Evolutionary conservation across 352 stramenopile genomes (phyloP), one percentile per base, ranked within the genome.

Genomic region (Pythium volutum): DNA sequence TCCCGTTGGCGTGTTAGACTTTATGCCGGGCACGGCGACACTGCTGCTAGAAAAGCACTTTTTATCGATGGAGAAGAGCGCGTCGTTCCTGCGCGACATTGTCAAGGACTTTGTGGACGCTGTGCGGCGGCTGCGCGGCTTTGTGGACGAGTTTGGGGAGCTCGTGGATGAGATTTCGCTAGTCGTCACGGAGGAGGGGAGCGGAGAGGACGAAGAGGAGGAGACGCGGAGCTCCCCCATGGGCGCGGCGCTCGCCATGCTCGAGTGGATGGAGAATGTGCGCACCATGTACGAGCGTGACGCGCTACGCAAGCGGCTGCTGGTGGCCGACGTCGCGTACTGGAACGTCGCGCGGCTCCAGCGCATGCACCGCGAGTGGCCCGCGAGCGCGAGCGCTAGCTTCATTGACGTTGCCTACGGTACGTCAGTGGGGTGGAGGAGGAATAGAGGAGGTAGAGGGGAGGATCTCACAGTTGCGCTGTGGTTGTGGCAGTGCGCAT

Each of bases 241-340:
- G 0, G 10, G 26, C 16, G 43, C 64, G 27, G 22, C 71, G n/a
- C 33, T 57, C 20, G 53, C 73, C 22, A 41, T 80, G 62, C 70
- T 82, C 45, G 83, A 91, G 64, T 93, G 83, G 83, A 89, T 88
- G 75, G 79, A 89, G 59, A 87, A 75, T 27, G 83, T 89, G 49
- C 55, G 79, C 26, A 45, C 53, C 39, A 93, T 93, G 83, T 75
- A 78, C 50, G 77, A 89, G 61, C 76, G 71, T 52, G 83, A 93
- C 64, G 50, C 74, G 41, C 33, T 81, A 38, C 80, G 83, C 42
- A 90, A 90, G 66, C 69, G 66, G 23, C 43, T 65, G 53, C 66
- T 92, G 2, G 76, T 88, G 20, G 62, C 63, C 10, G 64, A 79
- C 20, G 38, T 89, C 47, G 82, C 79, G 64, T 90, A 87, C 55